Evolutionary conservation across 1,284 basidiomycete genomes (phyloP).

Genomic region (Austroboletus niveus): DNA sequence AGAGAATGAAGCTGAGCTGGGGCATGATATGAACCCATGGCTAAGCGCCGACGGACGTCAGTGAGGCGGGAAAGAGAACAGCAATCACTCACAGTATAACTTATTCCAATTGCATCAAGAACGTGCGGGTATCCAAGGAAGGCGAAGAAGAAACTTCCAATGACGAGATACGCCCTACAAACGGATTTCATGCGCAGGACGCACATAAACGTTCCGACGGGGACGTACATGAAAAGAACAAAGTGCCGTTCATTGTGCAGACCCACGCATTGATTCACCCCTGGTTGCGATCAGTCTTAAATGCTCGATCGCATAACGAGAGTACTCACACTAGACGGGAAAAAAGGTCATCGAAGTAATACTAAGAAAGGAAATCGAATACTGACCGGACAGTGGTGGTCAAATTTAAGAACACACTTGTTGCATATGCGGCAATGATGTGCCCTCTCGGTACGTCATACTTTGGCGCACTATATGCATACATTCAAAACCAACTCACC

Average conservation of each 20-base stretch:
- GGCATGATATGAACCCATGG: constrained; percentile 72
- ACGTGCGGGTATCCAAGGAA: constrained; percentile 59
- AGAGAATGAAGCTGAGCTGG: constrained; percentile 66
- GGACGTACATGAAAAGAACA: constrained; percentile 81
- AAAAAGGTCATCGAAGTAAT: constrained; percentile 3
- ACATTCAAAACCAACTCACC: constrained; percentile 46
- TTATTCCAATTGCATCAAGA: constrained; percentile 57
- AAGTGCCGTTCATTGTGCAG: constrained; percentile 96
- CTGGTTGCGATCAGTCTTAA: constrained; percentile 37
- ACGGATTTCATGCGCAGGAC: neutral
- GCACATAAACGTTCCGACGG: neutral
- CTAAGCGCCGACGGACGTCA: constrained; percentile 12
- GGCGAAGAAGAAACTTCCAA: constrained; percentile 58
- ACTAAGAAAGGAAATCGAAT: neutral
- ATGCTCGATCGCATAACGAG: neutral
- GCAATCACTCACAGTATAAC: constrained; percentile 36
- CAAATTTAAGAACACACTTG: constrained; percentile 89
- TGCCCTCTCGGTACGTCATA: constrained; percentile 59
- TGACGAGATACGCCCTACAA: constrained; percentile 68
- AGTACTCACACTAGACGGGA: constrained; percentile 25
- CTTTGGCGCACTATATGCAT: constrained; percentile 10
- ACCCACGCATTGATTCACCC: constrained; percentile 98
- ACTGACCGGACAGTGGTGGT: constrained; percentile 91
- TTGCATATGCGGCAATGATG: constrained; percentile 97
- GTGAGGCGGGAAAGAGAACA: constrained; percentile 3